These are phyloP conservation scores for Tulasnella sp. DNA, from an alignment of 768 basidiomycete species.

Conservation along the genomic window DNA sequence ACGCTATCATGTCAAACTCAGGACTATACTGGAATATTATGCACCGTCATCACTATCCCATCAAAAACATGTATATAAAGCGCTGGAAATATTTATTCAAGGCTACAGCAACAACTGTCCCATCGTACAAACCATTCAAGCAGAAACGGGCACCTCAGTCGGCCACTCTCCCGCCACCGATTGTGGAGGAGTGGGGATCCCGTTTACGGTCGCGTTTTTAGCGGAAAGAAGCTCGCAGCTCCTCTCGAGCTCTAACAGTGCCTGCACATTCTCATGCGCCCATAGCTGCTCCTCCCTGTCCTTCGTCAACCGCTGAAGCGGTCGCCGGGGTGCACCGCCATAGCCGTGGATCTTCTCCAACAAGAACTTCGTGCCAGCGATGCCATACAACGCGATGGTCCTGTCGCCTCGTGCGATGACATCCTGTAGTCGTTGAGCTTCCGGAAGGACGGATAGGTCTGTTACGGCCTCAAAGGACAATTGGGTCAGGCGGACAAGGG, in stretches of 20 bases:
- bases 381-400: conserved; percentile 63
- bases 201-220: too few relatives aligned
- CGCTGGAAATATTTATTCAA: too few relatives aligned
- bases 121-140: too few relatives aligned
- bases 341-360: conserved; percentile 69
- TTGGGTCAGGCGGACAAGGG: conserved; percentile 50
- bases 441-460: conserved; percentile 46
- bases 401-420: conserved; percentile 73
- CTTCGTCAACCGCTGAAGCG: conserved; percentile 55
- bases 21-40: too few relatives aligned
- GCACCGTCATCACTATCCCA: too few relatives aligned
- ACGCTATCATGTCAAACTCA: too few relatives aligned
- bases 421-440: conserved; percentile 67
- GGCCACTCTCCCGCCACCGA: too few relatives aligned
- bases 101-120: too few relatives aligned
- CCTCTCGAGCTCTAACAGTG: conserved; percentile 52
- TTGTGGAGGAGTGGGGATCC: too few relatives aligned
- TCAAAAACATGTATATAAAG: too few relatives aligned
- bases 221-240: conserved; percentile 19
- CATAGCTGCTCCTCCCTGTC: conserved; percentile 51
- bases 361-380: conserved; percentile 76
- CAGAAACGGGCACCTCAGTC: too few relatives aligned
- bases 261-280: conserved; percentile 61
- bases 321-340: conserved; percentile 68
- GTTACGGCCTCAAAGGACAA: conserved; percentile 46